phyloP scores from a whole-genome alignment of 2,329 filamentous ascomycete species.

The Exophiala lecanii-corni region DNA sequence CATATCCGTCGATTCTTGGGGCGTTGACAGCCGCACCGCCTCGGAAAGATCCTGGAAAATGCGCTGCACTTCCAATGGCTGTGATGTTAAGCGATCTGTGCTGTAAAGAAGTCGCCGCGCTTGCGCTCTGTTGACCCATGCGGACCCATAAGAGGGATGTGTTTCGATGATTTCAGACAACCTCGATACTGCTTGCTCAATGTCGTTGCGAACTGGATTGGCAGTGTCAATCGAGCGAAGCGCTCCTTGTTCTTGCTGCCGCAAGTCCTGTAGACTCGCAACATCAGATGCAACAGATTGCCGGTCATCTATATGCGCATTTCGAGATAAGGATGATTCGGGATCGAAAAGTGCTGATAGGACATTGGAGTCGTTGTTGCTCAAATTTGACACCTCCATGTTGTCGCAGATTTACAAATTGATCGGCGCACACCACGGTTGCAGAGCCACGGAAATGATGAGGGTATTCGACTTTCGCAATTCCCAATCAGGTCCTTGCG shows the following conservation, averaged over 20 bases:
- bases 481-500: too few species aligned
- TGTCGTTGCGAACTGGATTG: conserved; percentile 23
- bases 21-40: conserved; percentile 45
- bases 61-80: conserved; percentile 19
- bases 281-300: conserved; percentile 41
- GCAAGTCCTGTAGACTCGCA: conserved; percentile 35
- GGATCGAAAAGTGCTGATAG: conserved; percentile 45
- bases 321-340: conserved; percentile 30
- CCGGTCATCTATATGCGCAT: conserved; percentile 32
- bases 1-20: conserved; percentile 34
- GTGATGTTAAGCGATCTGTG: conserved; percentile 19
- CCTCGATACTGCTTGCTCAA: conserved; percentile 33
- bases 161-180: conserved; percentile 41
- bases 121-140: conserved; percentile 55
- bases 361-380: conserved; percentile 42
- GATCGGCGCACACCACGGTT: too few species aligned
- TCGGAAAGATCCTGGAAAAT: conserved; percentile 35
- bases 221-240: conserved; percentile 33
- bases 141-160: conserved; percentile 49
- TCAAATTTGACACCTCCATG: conserved; percentile 26
- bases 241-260: conserved; percentile 37
- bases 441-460: too few species aligned
- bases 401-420: too few species aligned
- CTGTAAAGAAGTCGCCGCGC: conserved; percentile 37
- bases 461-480: too few species aligned